Evolutionary conservation across 73 alveolate genomes (phyloP).

Genomic region (Paramecium pentaurelia): DNA sequence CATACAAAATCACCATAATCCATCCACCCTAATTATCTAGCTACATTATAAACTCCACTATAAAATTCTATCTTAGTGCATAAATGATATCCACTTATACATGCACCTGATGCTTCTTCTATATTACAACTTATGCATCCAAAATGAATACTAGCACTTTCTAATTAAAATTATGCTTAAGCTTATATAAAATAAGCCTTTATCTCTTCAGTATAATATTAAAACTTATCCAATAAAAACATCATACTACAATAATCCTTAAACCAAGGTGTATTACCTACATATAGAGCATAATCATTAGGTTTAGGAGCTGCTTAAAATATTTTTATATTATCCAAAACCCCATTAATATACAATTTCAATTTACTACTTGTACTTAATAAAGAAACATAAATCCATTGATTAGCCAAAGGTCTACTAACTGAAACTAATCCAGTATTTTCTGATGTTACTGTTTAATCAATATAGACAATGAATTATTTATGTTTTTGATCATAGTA

Average conservation of each 20-base stretch:
- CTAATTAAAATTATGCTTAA: constrained; percentile 65
- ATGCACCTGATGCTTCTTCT: constrained; percentile 66
- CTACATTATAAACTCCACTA: constrained; percentile 70
- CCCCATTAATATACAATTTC: constrained; percentile 74
- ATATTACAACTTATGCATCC: constrained; percentile 75
- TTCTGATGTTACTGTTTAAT: not conserved
- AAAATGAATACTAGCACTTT: constrained; percentile 67
- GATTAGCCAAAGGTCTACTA: constrained; percentile 58
- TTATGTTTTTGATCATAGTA: constrained; percentile 55
- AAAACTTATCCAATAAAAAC: constrained; percentile 68
- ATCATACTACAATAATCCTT: constrained; percentile 63
- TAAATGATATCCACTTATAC: constrained; percentile 73
- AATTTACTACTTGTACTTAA: constrained; percentile 52
- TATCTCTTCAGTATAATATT: constrained; percentile 61
- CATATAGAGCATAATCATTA: constrained; percentile 59
- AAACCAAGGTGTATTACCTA: constrained; percentile 76
- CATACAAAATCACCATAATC: constrained; percentile 51
- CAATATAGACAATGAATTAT: not conserved
- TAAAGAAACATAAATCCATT: constrained; percentile 76
- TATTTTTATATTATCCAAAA: constrained; percentile 65
- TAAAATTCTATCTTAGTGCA: constrained; percentile 82
- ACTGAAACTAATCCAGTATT: constrained; percentile 57
- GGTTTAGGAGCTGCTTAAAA: constrained; percentile 56
- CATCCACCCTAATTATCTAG: constrained; percentile 79
- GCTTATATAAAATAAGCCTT: constrained; percentile 65